Base-by-base conservation (phyloP, 192 early-diverging fungal species). In the Thoreauomyces humboldtii region DNA sequence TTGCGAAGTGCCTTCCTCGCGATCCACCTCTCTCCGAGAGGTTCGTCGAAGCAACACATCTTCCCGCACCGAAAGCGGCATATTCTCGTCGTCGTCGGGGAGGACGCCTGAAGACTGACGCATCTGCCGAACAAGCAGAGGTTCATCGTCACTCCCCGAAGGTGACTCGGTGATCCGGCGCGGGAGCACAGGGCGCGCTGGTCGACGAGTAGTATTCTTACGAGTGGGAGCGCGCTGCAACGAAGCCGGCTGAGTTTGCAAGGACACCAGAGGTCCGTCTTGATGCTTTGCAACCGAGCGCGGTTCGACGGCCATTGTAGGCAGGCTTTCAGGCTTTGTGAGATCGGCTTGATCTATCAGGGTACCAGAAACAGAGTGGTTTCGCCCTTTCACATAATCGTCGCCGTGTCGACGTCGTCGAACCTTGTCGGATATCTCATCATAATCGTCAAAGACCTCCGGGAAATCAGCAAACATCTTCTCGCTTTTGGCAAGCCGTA, bases 401-500 rank as follows among this genome's bases (percentile, higher is more conserved):
- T 17, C 19, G 29, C 24, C 27, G 12, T 59, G 57, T 14, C 69
- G 57, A 27, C 62, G 61, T 43, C 56, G 17, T 53, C 65, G 32
- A 25, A 56, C 48, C 28, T 68, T 44, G 46, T 65, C 21, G 2
- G 76, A 61, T 4, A 77, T 41, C 14, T 60, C 48, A 5, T 67
- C 65, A 46, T 73, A 77, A 22, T 73, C 76, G 22, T 66, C 71
- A 71, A 77, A 77, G 19, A 73, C 2, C 38, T 77, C 72, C 14
- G 76, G 76, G 41, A 71, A 71, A 44, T 77, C 76, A 9, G 57
- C 60, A 63, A 77, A 77, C 22, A 56, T 77, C 28, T 58, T 50
- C 61, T 77, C 76, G 44, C 69, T 77, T 69, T 88, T 90, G 32
- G 86, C 83, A 45, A 78, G 67, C 32, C 89, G 73, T 50, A 92